Evolutionary conservation across 352 stramenopile genomes (phyloP).

Genomic region (Globisporangium iwayamae): DNA sequence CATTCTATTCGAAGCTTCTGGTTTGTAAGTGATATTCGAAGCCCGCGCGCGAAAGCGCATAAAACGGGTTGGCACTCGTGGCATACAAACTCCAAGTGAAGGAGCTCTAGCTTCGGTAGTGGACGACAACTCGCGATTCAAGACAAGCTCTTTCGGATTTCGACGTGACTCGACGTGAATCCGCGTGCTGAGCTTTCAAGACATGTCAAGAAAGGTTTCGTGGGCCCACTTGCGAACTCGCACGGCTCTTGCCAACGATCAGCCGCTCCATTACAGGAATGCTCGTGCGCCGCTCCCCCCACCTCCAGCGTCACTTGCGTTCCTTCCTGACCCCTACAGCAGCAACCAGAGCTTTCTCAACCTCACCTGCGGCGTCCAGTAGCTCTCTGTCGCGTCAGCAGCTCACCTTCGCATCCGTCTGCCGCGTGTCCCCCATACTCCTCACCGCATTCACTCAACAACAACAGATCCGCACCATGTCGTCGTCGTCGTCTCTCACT

Average conservation of each 20-base stretch:
- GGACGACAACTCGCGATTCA: too few relatives aligned
- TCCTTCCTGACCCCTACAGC: background rate
- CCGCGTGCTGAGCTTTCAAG: too few relatives aligned
- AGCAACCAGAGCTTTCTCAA: background rate
- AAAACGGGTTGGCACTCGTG: too few relatives aligned
- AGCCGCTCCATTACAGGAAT: background rate
- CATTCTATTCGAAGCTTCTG: too few relatives aligned
- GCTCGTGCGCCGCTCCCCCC: background rate
- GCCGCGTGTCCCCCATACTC: constrained; percentile 1
- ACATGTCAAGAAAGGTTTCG: constrained; percentile 5
- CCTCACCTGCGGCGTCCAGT: background rate
- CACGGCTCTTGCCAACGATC: background rate
- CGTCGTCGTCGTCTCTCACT: constrained; percentile 20
- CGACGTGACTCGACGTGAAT: background rate
- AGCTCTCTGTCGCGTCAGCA: background rate
- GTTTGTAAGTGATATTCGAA: too few relatives aligned
- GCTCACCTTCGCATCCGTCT: background rate
- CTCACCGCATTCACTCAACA: background rate
- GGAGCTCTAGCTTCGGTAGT: too few relatives aligned
- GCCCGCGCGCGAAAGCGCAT: too few relatives aligned
- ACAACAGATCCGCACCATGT: constrained; percentile 6
- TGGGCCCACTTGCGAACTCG: background rate
- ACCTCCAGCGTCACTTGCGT: background rate
- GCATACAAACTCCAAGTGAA: too few relatives aligned
- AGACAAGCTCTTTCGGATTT: too few relatives aligned